Evolutionary conservation across 192 early-diverging fungal species (phyloP).

Genomic region (Gaertneriomyces sp.): DNA sequence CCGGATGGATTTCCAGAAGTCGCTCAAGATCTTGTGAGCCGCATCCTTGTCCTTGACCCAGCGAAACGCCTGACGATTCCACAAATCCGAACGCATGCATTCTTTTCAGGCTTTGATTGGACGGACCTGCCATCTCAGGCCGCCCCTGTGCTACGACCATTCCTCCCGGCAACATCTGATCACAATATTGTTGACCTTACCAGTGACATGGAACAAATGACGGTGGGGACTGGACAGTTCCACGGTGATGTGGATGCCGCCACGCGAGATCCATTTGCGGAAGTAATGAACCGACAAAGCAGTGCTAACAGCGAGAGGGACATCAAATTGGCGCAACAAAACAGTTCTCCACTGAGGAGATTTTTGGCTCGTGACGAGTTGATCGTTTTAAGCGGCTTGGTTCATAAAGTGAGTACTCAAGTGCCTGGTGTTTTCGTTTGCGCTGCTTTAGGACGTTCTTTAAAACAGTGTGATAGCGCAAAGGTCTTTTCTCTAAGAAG

Average conservation of each 20-base stretch:
- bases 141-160: constrained; percentile 39
- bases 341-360: constrained; percentile 28
- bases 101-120: constrained; percentile 77
- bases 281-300: background rate
- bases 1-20: constrained; percentile 68
- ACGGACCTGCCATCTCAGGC: constrained; percentile 6
- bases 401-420: constrained; percentile 49
- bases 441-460: no score
- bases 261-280: constrained; percentile 21
- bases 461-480: constrained; percentile 10
- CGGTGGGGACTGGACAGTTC: constrained; percentile 18
- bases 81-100: constrained; percentile 70
- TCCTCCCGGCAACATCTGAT: constrained; percentile 20
- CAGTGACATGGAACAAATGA: constrained; percentile 16
- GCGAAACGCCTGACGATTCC: constrained; percentile 47
- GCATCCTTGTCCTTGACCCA: constrained; percentile 68
- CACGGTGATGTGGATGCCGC: constrained; percentile 25
- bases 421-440: constrained; percentile 2
- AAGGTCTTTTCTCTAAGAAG: constrained; percentile 50
- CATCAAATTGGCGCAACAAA: constrained; percentile 26
- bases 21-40: constrained; percentile 74
- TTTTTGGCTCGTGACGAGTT: constrained; percentile 54
- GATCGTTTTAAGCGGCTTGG: constrained; percentile 55
- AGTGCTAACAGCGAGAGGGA: background rate
- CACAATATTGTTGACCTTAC: constrained; percentile 28